These are phyloP conservation scores for Cyclostephanos tholiformis DNA, from an alignment of 108 stramenopile species.

Conservation along the genomic window DNA sequence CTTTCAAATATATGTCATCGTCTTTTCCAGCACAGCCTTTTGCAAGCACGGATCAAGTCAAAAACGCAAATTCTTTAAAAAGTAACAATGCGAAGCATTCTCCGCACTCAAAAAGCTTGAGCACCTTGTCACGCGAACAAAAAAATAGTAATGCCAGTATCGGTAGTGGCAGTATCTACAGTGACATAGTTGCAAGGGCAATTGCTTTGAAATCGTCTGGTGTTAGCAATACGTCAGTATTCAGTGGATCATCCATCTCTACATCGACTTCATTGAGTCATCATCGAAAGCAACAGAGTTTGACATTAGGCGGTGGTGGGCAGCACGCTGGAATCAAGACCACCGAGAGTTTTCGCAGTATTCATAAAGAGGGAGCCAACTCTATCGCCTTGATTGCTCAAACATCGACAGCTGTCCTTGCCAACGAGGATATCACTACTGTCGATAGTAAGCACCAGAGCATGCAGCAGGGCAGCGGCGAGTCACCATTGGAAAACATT, in stretches of 20 bases:
- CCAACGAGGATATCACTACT: background rate
- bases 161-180: conserved; percentile 26
- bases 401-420: background rate
- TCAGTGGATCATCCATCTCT: background rate
- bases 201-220: conserved; percentile 12
- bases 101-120: background rate
- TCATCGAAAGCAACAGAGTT: conserved; percentile 9
- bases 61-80: background rate
- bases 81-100: background rate
- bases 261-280: conserved; percentile 1
- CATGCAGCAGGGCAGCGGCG: conserved; percentile 7
- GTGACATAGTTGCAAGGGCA: conserved; percentile 17
- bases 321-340: conserved; percentile 21
- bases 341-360: conserved; percentile 8
- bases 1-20: no score
- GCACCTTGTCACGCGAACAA: background rate
- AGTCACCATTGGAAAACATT: conserved; percentile 22
- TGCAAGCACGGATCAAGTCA: background rate
- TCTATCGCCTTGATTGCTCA: background rate
- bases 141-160: background rate
- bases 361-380: background rate
- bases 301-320: conserved; percentile 3
- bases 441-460: background rate
- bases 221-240: background rate
- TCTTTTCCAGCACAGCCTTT: background rate